Conservation (phyloP, 345 rosid species). For the Salix udensis region DNA sequence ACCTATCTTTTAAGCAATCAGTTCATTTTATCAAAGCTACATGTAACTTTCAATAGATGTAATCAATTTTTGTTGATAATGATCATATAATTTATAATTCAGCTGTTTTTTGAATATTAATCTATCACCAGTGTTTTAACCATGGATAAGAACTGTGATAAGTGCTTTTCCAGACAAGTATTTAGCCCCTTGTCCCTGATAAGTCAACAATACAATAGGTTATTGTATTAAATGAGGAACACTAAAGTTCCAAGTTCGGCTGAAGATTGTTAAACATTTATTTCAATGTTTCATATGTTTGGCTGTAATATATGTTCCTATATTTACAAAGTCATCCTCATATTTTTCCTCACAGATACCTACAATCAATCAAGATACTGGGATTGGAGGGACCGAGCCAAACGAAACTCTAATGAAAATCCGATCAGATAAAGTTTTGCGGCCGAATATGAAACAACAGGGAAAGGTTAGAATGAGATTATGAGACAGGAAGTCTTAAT, state of each 20-base stretch:
- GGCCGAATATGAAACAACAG: conserved; percentile 56
- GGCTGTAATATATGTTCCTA: neutral
- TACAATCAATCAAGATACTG: conserved; percentile 65
- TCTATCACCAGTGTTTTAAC: neutral
- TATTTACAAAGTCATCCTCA: neutral
- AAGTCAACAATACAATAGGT: neutral
- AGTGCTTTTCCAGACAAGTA: neutral
- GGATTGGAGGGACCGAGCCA: conserved; percentile 57
- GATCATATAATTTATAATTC: neutral
- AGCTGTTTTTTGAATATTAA: neutral
- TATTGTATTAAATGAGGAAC: neutral
- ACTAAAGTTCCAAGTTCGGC: neutral
- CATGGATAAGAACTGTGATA: neutral
- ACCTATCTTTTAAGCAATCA: neutral
- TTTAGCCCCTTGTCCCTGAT: neutral
- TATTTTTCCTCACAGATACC: conserved; percentile 46
- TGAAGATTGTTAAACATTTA: neutral
- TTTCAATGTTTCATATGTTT: neutral
- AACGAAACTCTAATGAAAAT: conserved; percentile 52
- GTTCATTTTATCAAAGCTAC: neutral
- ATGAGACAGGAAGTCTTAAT: neutral
- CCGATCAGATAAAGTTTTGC: conserved; percentile 64
- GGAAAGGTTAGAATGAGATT: conserved; percentile 52
- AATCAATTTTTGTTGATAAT: neutral
- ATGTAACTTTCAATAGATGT: neutral